phyloP scores from a whole-genome alignment of 2,329 filamentous ascomycete species.

The Elsinoe arachidis region DNA sequence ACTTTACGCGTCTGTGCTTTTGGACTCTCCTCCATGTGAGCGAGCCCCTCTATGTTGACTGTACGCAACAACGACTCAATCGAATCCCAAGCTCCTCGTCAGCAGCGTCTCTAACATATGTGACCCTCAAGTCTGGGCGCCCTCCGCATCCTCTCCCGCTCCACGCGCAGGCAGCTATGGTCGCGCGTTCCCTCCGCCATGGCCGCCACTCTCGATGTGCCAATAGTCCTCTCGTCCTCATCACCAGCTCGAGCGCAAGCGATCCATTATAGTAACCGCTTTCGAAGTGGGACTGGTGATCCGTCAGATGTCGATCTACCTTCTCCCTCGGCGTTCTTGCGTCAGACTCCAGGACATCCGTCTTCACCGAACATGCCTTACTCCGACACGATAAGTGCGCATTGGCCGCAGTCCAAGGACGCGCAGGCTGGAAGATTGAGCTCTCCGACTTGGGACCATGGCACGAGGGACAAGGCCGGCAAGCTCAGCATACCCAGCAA shows the following conservation, averaged over 20 bases:
- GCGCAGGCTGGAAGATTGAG: background rate
- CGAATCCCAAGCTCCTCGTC: background rate
- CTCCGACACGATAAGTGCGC: background rate
- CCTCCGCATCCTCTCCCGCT: background rate
- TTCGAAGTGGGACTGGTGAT: background rate
- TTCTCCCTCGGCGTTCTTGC: slow-evolving; percentile 8
- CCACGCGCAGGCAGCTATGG: slow-evolving; percentile 6
- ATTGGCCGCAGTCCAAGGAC: slow-evolving; percentile 2
- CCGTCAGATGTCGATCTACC: slow-evolving; percentile 1
- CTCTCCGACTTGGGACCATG: too few relatives aligned
- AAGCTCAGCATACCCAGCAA: background rate
- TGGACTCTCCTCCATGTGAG: background rate
- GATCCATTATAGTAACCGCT: background rate
- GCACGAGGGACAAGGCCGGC: background rate
- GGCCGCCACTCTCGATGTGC: slow-evolving; percentile 5
- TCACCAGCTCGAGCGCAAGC: background rate
- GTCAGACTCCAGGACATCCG: background rate
- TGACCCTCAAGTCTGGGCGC: background rate
- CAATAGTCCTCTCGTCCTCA: slow-evolving; percentile 13
- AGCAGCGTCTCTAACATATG: background rate
- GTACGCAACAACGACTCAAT: background rate
- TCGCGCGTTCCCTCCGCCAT: background rate
- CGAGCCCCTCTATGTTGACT: background rate
- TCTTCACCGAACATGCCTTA: background rate
- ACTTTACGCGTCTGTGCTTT: background rate